Base-by-base conservation (phyloP, 1,139 yeast species). In the Yamadazyma buinensis region DNA sequence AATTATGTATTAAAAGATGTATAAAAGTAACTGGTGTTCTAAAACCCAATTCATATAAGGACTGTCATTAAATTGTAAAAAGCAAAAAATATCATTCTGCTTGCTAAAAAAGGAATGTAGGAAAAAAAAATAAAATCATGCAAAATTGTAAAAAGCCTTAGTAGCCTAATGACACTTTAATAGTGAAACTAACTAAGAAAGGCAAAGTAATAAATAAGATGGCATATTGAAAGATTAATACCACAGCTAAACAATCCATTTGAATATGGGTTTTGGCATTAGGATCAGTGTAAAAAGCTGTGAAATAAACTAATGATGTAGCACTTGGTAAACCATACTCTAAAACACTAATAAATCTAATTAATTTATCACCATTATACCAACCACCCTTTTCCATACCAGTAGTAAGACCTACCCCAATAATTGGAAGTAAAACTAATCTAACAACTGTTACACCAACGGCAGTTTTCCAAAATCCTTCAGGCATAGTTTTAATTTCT, bases 251-350 rank as follows among this genome's bases (percentile, higher is more conserved):
- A 52, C 90, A 82, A 49, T 88, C 95, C 82, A 88, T 79, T 56
- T 86, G 95, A 9, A 78, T 50, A 50, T 81, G 84, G 19, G 75
- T 77, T 1, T 67, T 77, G 7, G 75, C 63, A 30, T 66, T 67
- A 1, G 84, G 77, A 29, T 82, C 84, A 2, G 92, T 80, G 55
- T 80, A 85, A 52, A 85, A 80, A 5, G 95, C 92, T 3, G 96
- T 86, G 43, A 88, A 67, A 53, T 86, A 88, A 15, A 88, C 80
- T 48, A 86, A 75, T 1, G 88, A 75, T 0, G 97, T 88, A 0
- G 96, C 95, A 41, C 84, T 81, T 0, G 97, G 97, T 39, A 86
- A 70, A 0, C 94, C 88, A 54, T 80, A 83, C 15, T 83, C 79
- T 31, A 88, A 67, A 14, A 84, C 83, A 49, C 85, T 74, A 12